phyloP scores from a whole-genome alignment of 2,329 filamentous ascomycete genomes.

The Stenocarpella maydis region DNA sequence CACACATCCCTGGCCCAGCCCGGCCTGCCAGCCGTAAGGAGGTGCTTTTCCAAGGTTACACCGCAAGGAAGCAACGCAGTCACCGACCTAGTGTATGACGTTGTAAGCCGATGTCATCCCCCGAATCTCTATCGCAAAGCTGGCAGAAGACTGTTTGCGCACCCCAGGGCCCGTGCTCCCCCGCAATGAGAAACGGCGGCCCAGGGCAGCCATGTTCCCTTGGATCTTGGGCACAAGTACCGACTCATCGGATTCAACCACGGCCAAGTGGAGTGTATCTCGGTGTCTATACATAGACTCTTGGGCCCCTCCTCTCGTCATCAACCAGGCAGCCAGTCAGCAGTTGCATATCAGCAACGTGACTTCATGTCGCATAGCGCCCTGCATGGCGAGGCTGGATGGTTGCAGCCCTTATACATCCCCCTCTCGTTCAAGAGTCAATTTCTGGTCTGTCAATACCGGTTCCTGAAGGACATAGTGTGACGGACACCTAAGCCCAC shows the following conservation, averaged over 20 bases:
- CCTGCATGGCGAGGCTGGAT: conserved; percentile 1
- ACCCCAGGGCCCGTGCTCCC: conserved; percentile 17
- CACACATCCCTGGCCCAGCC: background rate
- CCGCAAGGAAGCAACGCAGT: background rate
- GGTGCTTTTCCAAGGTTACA: conserved; percentile 7
- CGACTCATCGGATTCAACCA: conserved; percentile 20
- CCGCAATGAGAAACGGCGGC: conserved; percentile 11
- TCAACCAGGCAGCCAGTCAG: conserved; percentile 25
- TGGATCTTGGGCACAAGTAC: conserved; percentile 13
- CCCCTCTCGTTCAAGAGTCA: background rate
- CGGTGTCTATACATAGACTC: background rate
- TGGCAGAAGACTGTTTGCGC: conserved; percentile 9
- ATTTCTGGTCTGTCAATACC: background rate
- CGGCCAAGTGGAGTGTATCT: background rate
- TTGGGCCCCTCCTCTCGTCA: background rate
- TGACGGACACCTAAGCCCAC: background rate
- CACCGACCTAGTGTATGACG: conserved; percentile 32
- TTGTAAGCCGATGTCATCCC: conserved; percentile 29
- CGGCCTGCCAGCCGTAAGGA: background rate
- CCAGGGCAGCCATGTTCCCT: background rate
- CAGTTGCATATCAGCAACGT: conserved; percentile 23
- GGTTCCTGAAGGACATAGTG: background rate
- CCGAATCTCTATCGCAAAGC: background rate
- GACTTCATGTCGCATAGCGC: conserved; percentile 9
- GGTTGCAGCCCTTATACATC: background rate